Evolutionary conservation across 2,329 filamentous ascomycete genomes (phyloP).

Genomic region (Pseudogymnoascus sp.): DNA sequence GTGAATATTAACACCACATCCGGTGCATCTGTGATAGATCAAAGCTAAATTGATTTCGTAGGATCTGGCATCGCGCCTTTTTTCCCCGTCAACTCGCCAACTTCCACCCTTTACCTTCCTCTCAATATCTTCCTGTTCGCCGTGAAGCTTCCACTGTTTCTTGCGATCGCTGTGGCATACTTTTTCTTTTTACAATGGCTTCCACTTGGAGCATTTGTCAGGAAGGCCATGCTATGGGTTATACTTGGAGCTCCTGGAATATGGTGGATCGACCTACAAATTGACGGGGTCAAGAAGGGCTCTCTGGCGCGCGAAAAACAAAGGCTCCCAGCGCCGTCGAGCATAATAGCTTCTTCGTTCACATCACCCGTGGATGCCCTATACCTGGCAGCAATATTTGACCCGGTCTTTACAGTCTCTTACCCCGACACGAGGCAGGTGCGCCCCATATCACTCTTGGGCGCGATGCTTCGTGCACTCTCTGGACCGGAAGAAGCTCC

Average conservation of each 20-base stretch:
- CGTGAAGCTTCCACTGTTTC: constrained; percentile 70
- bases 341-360: constrained; percentile 81
- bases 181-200: constrained; percentile 78
- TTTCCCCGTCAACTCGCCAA: constrained; percentile 66
- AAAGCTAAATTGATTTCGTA: constrained; percentile 33
- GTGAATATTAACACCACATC: constrained; percentile 33
- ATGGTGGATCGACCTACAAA: constrained; percentile 98
- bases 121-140: constrained; percentile 66
- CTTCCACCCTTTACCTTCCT: constrained; percentile 54
- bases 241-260: constrained; percentile 84
- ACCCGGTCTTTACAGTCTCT: constrained; percentile 84
- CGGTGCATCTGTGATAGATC: constrained; percentile 16
- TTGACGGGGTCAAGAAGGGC: constrained; percentile 92
- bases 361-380: constrained; percentile 89
- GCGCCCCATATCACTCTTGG: constrained; percentile 65
- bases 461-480: constrained; percentile 68
- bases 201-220: constrained; percentile 58
- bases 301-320: constrained; percentile 66
- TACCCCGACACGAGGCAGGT: constrained; percentile 70
- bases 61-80: constrained; percentile 96
- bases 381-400: constrained; percentile 92
- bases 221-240: constrained; percentile 81
- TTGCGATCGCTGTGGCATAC: constrained; percentile 60
- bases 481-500: constrained; percentile 45
- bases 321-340: constrained; percentile 69